Conservation (phyloP, 2,329 filamentous ascomycete species). For the Hymenoscyphus albidus region DNA sequence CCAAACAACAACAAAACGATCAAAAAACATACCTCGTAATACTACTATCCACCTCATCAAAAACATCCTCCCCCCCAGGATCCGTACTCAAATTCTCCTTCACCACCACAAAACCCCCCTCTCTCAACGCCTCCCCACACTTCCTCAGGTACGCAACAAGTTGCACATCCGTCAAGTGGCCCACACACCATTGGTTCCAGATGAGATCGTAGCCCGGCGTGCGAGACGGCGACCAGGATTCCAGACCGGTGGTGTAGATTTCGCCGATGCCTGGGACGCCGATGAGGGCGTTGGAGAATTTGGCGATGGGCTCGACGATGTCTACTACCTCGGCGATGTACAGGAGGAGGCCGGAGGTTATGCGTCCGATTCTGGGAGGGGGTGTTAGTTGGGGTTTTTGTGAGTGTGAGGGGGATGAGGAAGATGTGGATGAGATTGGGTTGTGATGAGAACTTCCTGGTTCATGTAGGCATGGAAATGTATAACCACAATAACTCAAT, state of each 20-base stretch:
- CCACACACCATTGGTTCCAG: conserved; percentile 89
- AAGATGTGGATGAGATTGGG: neutral
- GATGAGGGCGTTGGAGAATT: conserved; percentile 66
- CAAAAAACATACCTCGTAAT: conserved; percentile 57
- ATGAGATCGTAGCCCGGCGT: conserved; percentile 67
- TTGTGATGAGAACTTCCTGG: too few relatives aligned
- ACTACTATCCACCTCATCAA: conserved; percentile 70
- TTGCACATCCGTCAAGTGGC: conserved; percentile 73
- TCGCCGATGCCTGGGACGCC: conserved; percentile 55
- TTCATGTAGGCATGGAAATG: too few relatives aligned
- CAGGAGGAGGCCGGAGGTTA: conserved; percentile 74
- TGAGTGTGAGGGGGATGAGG: neutral
- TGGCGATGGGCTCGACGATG: conserved; percentile 77
- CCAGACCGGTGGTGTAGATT: conserved; percentile 69
- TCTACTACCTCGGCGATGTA: conserved; percentile 69
- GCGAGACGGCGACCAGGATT: conserved; percentile 58
- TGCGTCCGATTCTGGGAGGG: conserved; percentile 65
- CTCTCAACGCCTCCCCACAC: conserved; percentile 52
- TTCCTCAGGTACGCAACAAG: conserved; percentile 62
- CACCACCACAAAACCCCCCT: conserved; percentile 60
- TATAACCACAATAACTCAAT: too few relatives aligned
- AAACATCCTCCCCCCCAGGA: conserved; percentile 58
- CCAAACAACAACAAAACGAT: neutral
- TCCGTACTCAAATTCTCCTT: conserved; percentile 73
- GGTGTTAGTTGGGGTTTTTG: neutral